Evolutionary conservation across 345 rosid genomes (phyloP), one percentile per base, ranked within the genome.

Genomic region (Balakata baccata): DNA sequence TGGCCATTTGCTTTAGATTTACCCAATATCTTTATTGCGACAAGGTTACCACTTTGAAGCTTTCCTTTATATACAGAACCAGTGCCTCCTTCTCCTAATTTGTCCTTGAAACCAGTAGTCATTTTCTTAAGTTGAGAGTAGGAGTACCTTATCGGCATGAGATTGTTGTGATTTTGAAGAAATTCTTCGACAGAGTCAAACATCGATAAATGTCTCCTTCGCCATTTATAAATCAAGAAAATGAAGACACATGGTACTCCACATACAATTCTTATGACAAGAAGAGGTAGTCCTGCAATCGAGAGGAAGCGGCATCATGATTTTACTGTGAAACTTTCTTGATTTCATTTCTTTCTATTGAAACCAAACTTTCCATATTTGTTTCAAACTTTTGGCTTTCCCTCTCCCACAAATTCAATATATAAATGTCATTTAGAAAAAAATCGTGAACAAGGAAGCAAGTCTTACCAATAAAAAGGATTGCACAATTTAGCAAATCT

Each of bases 51-150:
- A 43, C 46, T 43, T 43, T 43, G 46, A 43, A 66, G 71, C 58
- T 52, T 73, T 38, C 69, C 69, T 73, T 73, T 64, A 18, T 64
- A 73, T 3, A 73, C 45, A 22, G 41, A 52, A 20, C 76, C 69
- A 52, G 18, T 64, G 51, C 76, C 63, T 14, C 61, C 75, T 52
- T 73, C 51, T 0, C 76, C 76, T 37, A 73, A 11, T n/a, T 39
- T 64, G n/a, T 74, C 56, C 54, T 74, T 74, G 39, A 74, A 74
- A 20, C 5, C 50, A 56, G 38, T 51, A 22, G 62, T 72, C 60
- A 72, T 63, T n/a, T 62, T 50, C 60, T 38, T 63, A 18, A 72
- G 60, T 45, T 74, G 51, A 0, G 64, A 64, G 39, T 65, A 65
- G 49, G 57, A 65, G 46, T 74, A 65, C 43, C 77, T 66, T 65